Percentiles rank a stretch among this genome's conserved stretches.
Evolutionary conservation across 371 early-diverging fungal genomes (phyloP).

Genomic region (Mortierella sp.): DNA sequence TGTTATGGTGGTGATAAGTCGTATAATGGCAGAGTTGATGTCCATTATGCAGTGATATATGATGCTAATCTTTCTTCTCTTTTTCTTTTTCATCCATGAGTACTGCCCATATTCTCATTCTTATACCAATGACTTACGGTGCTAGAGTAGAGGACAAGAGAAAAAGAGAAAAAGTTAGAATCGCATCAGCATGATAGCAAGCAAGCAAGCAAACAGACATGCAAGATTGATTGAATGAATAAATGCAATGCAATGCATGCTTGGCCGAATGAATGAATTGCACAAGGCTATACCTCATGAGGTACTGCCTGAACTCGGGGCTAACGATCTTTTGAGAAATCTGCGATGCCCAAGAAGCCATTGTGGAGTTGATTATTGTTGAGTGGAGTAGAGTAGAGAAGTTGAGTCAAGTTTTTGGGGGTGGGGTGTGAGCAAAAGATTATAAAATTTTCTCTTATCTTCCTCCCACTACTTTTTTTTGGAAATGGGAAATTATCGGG

Average conservation of each 20-base stretch:
- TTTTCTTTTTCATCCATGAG: background rate
- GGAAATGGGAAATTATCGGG: no score
- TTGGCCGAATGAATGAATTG: background rate
- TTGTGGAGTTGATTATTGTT: constrained; percentile 25
- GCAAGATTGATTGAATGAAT: background rate
- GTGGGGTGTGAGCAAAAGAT: background rate
- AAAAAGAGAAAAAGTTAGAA: background rate
- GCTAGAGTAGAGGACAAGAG: background rate
- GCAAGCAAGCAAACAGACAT: background rate
- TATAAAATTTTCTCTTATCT: background rate
- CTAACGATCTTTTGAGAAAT: constrained; percentile 70
- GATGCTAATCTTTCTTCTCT: no score
- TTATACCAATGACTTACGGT: background rate
- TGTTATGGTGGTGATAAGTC: no score
- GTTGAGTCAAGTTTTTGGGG: background rate
- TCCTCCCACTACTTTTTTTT: background rate
- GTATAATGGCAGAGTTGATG: no score
- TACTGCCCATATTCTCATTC: background rate
- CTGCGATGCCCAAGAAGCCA: constrained; percentile 74
- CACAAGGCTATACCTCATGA: constrained; percentile 71
- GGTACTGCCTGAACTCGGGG: constrained; percentile 83
- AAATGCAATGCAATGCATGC: background rate
- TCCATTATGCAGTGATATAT: no score
- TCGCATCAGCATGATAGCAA: background rate
- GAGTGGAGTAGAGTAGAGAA: constrained; percentile 7